These are phyloP conservation scores for Hypomontagnella monticulosa DNA, from an alignment of 495 filamentous ascomycete genomes.

Conservation along the genomic window DNA sequence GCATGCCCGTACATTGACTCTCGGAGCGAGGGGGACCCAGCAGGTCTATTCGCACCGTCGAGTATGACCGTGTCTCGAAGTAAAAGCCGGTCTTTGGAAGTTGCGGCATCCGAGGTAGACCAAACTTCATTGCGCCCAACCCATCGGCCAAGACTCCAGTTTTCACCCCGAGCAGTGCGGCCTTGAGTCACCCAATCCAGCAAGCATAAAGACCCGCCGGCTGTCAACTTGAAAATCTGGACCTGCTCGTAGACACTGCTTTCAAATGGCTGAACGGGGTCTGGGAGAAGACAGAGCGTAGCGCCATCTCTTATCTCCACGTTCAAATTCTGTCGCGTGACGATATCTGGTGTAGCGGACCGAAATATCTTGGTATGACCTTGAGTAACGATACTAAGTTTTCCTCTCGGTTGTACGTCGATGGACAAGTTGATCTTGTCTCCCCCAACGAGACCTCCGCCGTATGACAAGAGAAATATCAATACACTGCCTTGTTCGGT, in stretches of 20 bases:
- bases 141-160: constrained; percentile 84
- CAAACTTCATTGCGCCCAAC: constrained; percentile 88
- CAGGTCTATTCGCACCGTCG: constrained; percentile 58
- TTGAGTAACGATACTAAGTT: constrained; percentile 88
- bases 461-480: constrained; percentile 90
- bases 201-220: constrained; percentile 72
- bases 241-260: constrained; percentile 81
- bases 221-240: constrained; percentile 76
- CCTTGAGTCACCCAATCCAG: constrained; percentile 94
- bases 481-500: constrained; percentile 69
- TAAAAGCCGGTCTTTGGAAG: constrained; percentile 66
- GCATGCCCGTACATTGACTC: constrained; percentile 71
- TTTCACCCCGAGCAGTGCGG: constrained; percentile 85
- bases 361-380: constrained; percentile 97
- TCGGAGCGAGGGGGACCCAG: constrained; percentile 49
- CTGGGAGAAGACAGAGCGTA: constrained; percentile 89
- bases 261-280: constrained; percentile 90
- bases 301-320: constrained; percentile 69
- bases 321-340: constrained; percentile 74
- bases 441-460: constrained; percentile 88
- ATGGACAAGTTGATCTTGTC: constrained; percentile 81
- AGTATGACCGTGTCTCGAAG: constrained; percentile 85
- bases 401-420: constrained; percentile 68
- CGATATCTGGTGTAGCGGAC: constrained; percentile 62
- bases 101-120: constrained; percentile 44